Conservation (phyloP, 208 protist genomes). For the Trypanosoma platydactyli region DNA sequence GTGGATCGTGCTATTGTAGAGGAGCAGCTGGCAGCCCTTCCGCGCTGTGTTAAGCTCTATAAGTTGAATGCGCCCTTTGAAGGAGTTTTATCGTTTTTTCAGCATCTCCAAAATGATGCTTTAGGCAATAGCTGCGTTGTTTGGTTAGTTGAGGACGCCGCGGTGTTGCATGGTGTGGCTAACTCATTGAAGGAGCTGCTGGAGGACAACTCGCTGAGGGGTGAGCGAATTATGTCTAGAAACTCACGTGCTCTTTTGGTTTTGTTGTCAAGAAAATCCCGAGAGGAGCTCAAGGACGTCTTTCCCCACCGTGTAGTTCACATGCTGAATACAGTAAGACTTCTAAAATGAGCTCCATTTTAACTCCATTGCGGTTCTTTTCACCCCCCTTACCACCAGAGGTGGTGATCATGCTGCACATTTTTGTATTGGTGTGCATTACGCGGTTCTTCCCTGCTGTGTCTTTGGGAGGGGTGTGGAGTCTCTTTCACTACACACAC, state of each 20-base stretch:
- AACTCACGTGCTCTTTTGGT: constrained; percentile 52
- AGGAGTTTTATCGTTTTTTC: constrained; percentile 9
- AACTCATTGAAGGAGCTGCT: constrained; percentile 71
- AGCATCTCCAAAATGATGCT: constrained; percentile 11
- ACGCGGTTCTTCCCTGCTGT: too few relatives aligned
- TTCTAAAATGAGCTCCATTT: neutral
- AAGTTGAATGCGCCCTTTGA: constrained; percentile 28
- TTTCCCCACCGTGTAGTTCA: constrained; percentile 77
- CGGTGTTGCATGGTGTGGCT: constrained; percentile 31
- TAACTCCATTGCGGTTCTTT: constrained; percentile 14
- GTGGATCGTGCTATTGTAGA: constrained; percentile 4
- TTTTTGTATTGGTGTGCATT: too few relatives aligned
- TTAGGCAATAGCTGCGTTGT: constrained; percentile 34
- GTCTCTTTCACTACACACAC: too few relatives aligned
- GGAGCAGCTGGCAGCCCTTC: constrained; percentile 4
- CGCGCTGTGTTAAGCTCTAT: constrained; percentile 15
- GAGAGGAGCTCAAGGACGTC: constrained; percentile 55
- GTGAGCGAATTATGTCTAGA: constrained; percentile 37
- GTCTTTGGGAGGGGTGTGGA: too few relatives aligned
- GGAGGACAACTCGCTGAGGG: constrained; percentile 64
- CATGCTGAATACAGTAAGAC: constrained; percentile 41
- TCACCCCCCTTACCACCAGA: neutral
- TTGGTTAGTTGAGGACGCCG: constrained; percentile 46
- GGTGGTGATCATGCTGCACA: constrained; percentile 13
- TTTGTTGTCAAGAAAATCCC: constrained; percentile 34